These are phyloP conservation scores for Tylopilus vinaceipallidus DNA, from an alignment of 768 basidiomycete species.

Conservation along the genomic window DNA sequence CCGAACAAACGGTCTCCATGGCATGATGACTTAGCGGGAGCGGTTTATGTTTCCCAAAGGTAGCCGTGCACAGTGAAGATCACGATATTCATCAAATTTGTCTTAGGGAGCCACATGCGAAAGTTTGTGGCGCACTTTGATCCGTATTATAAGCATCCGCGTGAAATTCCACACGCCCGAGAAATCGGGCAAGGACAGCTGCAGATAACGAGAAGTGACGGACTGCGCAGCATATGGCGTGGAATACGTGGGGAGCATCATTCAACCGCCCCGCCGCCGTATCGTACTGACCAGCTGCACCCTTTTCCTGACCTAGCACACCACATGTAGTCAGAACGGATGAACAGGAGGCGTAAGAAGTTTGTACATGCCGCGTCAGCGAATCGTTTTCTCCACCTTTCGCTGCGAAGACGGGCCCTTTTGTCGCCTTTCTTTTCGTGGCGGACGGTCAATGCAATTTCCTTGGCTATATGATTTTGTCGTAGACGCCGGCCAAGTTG, in stretches of 20 bases:
- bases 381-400: conserved; percentile 78
- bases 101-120: conserved; percentile 6
- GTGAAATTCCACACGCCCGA: conserved; percentile 2
- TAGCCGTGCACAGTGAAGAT: conserved; percentile 15
- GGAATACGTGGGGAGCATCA: not conserved
- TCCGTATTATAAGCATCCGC: conserved; percentile 6
- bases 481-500: conserved; percentile 49
- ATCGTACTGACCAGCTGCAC: conserved; percentile 79
- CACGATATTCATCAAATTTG: conserved; percentile 5
- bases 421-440: conserved; percentile 86
- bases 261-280: conserved; percentile 66
- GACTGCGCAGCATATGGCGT: conserved; percentile 9
- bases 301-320: conserved; percentile 74
- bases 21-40: conserved; percentile 3
- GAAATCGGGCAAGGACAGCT: conserved; percentile 1
- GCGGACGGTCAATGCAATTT: conserved; percentile 49
- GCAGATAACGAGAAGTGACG: not conserved
- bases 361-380: conserved; percentile 63
- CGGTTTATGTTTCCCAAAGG: conserved; percentile 6
- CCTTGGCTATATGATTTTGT: conserved; percentile 53
- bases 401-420: conserved; percentile 68
- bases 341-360: conserved; percentile 7
- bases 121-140: conserved; percentile 12
- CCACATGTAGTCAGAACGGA: conserved; percentile 13
- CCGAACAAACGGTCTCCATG: not conserved